Evolutionary conservation across 108 stramenopile species (phyloP).

Genomic region (Cyclotella kingstonii): DNA sequence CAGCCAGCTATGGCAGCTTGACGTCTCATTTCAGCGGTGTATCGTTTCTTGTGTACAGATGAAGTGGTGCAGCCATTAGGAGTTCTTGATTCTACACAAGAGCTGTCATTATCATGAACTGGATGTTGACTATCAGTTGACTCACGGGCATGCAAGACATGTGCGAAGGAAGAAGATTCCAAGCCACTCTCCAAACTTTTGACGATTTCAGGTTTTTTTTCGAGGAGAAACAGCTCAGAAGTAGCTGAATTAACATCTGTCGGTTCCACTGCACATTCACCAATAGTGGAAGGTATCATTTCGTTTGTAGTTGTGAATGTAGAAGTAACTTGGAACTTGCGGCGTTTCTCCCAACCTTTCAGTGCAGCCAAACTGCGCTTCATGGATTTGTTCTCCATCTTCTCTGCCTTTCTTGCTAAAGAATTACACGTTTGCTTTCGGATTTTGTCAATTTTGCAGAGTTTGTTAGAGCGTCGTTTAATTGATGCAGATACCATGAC

Average conservation of each 20-base stretch:
- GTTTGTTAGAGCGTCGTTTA: too few relatives aligned
- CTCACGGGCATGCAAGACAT: too few relatives aligned
- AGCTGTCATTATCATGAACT: background rate
- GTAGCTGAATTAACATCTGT: conserved; percentile 5
- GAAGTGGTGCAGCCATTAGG: background rate
- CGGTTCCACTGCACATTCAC: too few relatives aligned
- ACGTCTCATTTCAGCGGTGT: conserved; percentile 22
- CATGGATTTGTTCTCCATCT: background rate
- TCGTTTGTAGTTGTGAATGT: background rate
- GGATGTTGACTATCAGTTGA: background rate
- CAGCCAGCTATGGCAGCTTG: conserved; percentile 25
- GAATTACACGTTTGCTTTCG: too few relatives aligned
- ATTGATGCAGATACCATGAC: too few relatives aligned
- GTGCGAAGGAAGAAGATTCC: too few relatives aligned
- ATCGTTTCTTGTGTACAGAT: conserved; percentile 5
- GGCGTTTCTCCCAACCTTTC: conserved; percentile 17
- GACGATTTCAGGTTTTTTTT: too few relatives aligned
- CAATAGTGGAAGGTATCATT: background rate
- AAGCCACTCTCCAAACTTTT: too few relatives aligned
- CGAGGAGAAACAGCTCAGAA: too few relatives aligned
- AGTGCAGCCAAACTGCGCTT: conserved; percentile 4
- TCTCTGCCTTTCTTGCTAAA: too few relatives aligned
- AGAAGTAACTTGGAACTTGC: conserved; percentile 9
- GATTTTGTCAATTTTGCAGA: too few relatives aligned
- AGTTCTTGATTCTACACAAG: background rate